phyloP scores from a whole-genome alignment of 441 rosid species.

The Arabidopsis hybrid region DNA sequence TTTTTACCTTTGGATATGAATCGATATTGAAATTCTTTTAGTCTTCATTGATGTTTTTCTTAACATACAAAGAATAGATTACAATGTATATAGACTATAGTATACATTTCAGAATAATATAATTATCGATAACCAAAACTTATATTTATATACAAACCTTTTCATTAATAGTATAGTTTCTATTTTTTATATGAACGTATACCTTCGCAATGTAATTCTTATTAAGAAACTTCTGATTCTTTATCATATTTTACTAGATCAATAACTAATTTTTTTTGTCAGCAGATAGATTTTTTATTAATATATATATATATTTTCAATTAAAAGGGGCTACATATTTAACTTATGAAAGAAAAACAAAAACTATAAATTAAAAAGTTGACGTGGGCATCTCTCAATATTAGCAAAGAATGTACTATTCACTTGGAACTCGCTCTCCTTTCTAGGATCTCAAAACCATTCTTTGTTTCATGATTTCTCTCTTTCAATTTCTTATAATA shows the following conservation, averaged over 20 bases:
- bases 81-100: background rate
- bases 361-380: conserved; percentile 3
- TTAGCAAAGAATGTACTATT: conserved; percentile 40
- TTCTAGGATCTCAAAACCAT: conserved; percentile 47
- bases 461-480: conserved; percentile 35
- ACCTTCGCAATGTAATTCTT: background rate
- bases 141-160: background rate
- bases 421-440: conserved; percentile 45
- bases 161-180: no score
- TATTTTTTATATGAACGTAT: background rate
- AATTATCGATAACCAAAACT: background rate
- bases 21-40: background rate
- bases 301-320: background rate
- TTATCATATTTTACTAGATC: background rate
- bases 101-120: background rate
- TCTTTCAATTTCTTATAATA: conserved; percentile 36
- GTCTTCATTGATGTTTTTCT: background rate
- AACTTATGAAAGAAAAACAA: background rate
- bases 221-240: background rate
- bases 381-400: conserved; percentile 38
- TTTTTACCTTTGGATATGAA: background rate
- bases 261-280: no score
- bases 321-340: conserved; percentile 10
- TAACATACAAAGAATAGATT: background rate
- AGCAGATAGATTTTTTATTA: no score